Evolutionary conservation across 2,329 filamentous ascomycete species (phyloP).

Genomic region (Botrytis sinoallii): DNA sequence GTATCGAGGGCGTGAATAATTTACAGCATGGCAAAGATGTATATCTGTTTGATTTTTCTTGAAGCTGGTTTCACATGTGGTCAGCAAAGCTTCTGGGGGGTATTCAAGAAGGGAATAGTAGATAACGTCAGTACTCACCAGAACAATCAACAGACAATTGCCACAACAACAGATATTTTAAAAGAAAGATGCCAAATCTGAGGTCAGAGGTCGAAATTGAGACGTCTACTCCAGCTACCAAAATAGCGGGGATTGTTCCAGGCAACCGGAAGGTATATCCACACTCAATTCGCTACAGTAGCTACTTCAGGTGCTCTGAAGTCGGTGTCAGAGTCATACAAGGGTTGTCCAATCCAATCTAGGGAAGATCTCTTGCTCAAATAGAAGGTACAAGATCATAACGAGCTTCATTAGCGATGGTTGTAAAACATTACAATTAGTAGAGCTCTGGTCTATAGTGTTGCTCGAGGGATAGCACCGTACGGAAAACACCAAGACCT

Average conservation of each 20-base stretch:
- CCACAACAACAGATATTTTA: background rate
- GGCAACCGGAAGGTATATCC: constrained; percentile 18
- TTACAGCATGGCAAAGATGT: constrained; percentile 28
- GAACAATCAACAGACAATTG: background rate
- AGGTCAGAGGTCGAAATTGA: constrained; percentile 7
- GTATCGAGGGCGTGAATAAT: constrained; percentile 20
- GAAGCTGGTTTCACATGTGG: constrained; percentile 14
- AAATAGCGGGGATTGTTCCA: constrained; percentile 18
- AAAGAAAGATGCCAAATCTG: background rate
- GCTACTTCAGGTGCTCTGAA: constrained; percentile 12
- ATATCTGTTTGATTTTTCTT: constrained; percentile 10
- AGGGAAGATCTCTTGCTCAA: background rate
- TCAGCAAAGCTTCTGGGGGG: constrained; percentile 2
- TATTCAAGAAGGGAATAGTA: background rate
- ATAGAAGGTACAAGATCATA: background rate
- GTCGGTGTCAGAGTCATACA: constrained; percentile 5
- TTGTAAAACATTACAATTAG: constrained; percentile 6
- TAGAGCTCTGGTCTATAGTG: background rate
- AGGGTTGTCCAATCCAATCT: background rate
- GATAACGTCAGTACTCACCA: background rate
- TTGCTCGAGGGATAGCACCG: background rate
- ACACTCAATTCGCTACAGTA: constrained; percentile 14
- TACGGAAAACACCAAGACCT: background rate
- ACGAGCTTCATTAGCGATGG: constrained; percentile 3
- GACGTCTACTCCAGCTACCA: constrained; percentile 8